Evolutionary conservation across 2,329 filamentous ascomycete genomes (phyloP).

Genomic region (Cytospora chrysosperma): DNA sequence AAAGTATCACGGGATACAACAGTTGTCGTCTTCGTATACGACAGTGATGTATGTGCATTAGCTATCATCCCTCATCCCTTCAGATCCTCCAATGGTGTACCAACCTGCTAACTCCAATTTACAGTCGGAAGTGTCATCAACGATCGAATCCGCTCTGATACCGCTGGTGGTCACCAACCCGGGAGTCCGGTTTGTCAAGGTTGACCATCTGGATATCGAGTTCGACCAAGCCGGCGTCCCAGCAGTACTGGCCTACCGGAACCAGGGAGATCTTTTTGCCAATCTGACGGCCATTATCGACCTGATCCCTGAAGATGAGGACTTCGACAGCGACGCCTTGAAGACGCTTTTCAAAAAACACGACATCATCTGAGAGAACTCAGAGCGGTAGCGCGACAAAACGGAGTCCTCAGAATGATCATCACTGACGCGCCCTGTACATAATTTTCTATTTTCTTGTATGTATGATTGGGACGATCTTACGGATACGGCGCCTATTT

Average conservation of each 20-base stretch:
- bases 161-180: slow-evolving; percentile 71
- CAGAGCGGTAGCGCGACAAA: not conserved
- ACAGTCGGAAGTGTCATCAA: slow-evolving; percentile 74
- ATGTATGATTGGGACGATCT: slow-evolving; percentile 13
- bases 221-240: slow-evolving; percentile 89
- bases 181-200: slow-evolving; percentile 81
- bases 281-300: slow-evolving; percentile 84
- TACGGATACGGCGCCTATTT: not conserved
- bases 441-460: slow-evolving; percentile 15
- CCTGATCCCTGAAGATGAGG: slow-evolving; percentile 72
- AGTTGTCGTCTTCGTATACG: slow-evolving; percentile 92
- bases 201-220: slow-evolving; percentile 89
- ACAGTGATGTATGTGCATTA: slow-evolving; percentile 73
- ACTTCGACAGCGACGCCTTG: slow-evolving; percentile 55
- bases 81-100: not conserved
- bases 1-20: slow-evolving; percentile 77
- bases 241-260: slow-evolving; percentile 83
- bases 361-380: slow-evolving; percentile 44
- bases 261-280: slow-evolving; percentile 83
- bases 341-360: slow-evolving; percentile 53
- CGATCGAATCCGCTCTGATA: slow-evolving; percentile 75
- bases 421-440: slow-evolving; percentile 12
- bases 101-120: not conserved
- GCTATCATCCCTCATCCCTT: not conserved
- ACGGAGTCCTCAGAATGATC: not conserved